phyloP scores from a whole-genome alignment of 2,329 filamentous ascomycete species.

The Colletotrichum viniferum region DNA sequence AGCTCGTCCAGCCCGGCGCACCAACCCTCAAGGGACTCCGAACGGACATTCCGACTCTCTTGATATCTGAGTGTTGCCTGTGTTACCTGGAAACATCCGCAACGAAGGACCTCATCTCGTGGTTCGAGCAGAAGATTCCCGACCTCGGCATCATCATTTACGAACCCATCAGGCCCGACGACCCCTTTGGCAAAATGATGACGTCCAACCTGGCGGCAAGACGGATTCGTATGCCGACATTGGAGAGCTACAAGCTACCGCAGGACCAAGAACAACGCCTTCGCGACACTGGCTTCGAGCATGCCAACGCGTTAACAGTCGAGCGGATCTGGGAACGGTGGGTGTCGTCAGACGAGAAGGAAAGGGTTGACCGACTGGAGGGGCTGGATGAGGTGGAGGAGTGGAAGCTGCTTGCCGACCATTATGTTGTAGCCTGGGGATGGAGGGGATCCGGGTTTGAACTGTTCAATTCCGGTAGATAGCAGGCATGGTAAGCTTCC shows the following conservation, averaged over 20 bases:
- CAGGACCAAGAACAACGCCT: conserved; percentile 73
- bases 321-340: conserved; percentile 76
- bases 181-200: conserved; percentile 92
- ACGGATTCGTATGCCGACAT: conserved; percentile 82
- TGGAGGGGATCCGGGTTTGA: conserved; percentile 63
- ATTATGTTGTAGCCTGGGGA: conserved; percentile 92
- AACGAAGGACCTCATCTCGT: conserved; percentile 67
- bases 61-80: conserved; percentile 95
- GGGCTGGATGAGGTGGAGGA: conserved; percentile 96
- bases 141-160: conserved; percentile 73
- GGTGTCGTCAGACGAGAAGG: conserved; percentile 74
- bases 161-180: conserved; percentile 83
- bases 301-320: conserved; percentile 47
- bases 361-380: conserved; percentile 78
- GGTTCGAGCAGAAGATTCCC: conserved; percentile 61
- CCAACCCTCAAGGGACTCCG: conserved; percentile 43
- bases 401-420: conserved; percentile 82
- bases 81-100: conserved; percentile 78
- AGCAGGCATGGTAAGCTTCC: background rate
- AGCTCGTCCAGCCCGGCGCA: conserved; percentile 44
- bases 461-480: background rate
- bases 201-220: conserved; percentile 83
- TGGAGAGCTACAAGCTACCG: conserved; percentile 73
- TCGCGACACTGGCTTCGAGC: conserved; percentile 66
- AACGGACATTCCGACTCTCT: conserved; percentile 72